Conservation (phyloP, 2,329 filamentous ascomycete species). For the Fusarium torulosum region DNA sequence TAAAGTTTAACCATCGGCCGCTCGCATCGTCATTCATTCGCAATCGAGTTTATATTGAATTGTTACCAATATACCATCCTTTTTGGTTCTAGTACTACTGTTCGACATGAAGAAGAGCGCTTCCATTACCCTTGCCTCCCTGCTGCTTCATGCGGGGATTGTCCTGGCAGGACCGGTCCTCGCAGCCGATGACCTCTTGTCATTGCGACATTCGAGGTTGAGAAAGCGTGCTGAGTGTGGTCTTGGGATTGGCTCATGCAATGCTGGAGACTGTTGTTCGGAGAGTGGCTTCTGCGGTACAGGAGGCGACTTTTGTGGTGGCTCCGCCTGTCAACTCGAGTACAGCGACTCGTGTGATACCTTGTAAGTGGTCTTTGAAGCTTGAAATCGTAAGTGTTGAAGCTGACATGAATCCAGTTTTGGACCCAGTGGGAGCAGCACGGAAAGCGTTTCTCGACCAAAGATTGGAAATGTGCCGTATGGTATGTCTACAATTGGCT, state of each 20-base stretch:
- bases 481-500: constrained; percentile 46
- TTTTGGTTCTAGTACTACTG: background rate
- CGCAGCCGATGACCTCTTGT: constrained; percentile 27
- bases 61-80: background rate
- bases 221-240: constrained; percentile 51
- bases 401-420: constrained; percentile 46
- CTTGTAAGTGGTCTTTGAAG: constrained; percentile 52
- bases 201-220: constrained; percentile 29
- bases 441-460: constrained; percentile 50
- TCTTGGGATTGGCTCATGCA: constrained; percentile 53
- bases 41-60: background rate
- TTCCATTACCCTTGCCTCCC: constrained; percentile 29
- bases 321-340: constrained; percentile 56
- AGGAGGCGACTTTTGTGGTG: constrained; percentile 52
- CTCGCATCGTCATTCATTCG: constrained; percentile 33
- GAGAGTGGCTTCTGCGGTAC: constrained; percentile 56
- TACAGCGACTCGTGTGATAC: constrained; percentile 58
- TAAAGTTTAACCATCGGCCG: constrained; percentile 21
- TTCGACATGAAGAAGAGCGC: constrained; percentile 38
- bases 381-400: background rate
- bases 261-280: constrained; percentile 53
- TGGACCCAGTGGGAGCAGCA: constrained; percentile 50
- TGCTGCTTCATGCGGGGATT: constrained; percentile 35
- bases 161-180: constrained; percentile 39
- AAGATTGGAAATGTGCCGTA: constrained; percentile 54